These are phyloP conservation scores for Podila epicladia DNA, from an alignment of 192 early-diverging fungal genomes.

Conservation along the genomic window DNA sequence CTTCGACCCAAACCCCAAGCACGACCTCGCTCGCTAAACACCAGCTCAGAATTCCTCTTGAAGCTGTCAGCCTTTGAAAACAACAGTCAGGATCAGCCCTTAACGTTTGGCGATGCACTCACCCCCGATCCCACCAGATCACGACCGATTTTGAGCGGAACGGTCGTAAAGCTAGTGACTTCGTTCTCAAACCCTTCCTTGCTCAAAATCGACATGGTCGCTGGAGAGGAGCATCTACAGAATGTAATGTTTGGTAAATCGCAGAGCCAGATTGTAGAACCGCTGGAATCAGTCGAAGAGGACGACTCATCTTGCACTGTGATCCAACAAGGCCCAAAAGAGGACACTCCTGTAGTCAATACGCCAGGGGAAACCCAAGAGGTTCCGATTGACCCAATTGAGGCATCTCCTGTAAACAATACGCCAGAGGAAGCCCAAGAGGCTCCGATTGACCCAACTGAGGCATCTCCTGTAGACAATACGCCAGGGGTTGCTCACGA, in stretches of 20 bases:
- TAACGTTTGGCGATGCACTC: background rate
- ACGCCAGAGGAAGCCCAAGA: too few relatives aligned
- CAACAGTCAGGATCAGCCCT: background rate
- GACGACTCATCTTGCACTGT: too few relatives aligned
- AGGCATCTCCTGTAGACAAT: too few relatives aligned
- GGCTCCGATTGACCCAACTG: too few relatives aligned
- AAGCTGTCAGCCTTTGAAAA: background rate
- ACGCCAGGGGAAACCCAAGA: background rate
- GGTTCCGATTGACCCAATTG: background rate
- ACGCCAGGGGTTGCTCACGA: too few relatives aligned
- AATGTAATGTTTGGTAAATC: too few relatives aligned
- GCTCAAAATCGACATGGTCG: background rate
- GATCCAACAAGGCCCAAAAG: background rate
- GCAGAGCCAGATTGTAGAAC: too few relatives aligned
- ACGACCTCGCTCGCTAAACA: background rate
- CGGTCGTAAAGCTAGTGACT: slow-evolving; percentile 8
- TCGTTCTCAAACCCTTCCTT: slow-evolving; percentile 20
- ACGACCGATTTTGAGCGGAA: background rate
- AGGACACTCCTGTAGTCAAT: background rate
- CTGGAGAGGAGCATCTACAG: background rate
- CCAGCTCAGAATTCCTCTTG: background rate
- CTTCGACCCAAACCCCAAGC: background rate
- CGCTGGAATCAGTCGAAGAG: too few relatives aligned
- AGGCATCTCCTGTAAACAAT: too few relatives aligned
- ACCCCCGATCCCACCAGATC: background rate